These are phyloP conservation scores for Rhexocercosporidium sp. DNA, from an alignment of 2,329 filamentous ascomycete genomes.

Conservation along the genomic window DNA sequence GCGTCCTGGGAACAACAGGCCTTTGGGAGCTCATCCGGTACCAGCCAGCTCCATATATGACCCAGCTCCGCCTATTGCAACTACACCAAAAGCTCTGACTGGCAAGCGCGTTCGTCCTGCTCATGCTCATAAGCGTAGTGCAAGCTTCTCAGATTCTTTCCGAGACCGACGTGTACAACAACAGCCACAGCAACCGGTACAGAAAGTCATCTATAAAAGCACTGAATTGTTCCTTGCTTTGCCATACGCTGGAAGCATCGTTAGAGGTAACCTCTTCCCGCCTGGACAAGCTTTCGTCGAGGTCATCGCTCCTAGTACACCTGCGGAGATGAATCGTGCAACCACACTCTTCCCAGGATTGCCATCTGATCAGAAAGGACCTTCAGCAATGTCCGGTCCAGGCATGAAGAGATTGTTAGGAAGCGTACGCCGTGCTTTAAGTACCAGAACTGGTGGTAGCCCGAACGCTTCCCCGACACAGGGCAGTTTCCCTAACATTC, in stretches of 20 bases:
- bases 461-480: constrained; percentile 42
- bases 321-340: constrained; percentile 52
- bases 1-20: constrained; percentile 48
- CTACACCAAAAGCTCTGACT: constrained; percentile 61
- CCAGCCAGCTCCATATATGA: constrained; percentile 56
- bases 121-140: constrained; percentile 78
- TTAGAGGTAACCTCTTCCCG: constrained; percentile 83
- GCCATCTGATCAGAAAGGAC: constrained; percentile 51
- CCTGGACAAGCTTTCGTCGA: constrained; percentile 84
- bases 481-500: constrained; percentile 42
- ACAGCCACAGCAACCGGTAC: constrained; percentile 42
- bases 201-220: constrained; percentile 57
- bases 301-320: constrained; percentile 58
- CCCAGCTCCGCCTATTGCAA: constrained; percentile 57
- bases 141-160: constrained; percentile 84
- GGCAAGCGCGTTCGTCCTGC: constrained; percentile 64
- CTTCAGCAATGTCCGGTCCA: constrained; percentile 67
- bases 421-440: constrained; percentile 82
- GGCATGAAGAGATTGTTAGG: constrained; percentile 87
- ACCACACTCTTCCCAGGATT: constrained; percentile 55
- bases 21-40: constrained; percentile 60
- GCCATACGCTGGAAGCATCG: constrained; percentile 80
- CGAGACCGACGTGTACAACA: constrained; percentile 63
- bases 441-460: constrained; percentile 51
- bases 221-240: constrained; percentile 64